Conservation (phyloP, 768 basidiomycete species). For the Antrodiella citrinella region DNA sequence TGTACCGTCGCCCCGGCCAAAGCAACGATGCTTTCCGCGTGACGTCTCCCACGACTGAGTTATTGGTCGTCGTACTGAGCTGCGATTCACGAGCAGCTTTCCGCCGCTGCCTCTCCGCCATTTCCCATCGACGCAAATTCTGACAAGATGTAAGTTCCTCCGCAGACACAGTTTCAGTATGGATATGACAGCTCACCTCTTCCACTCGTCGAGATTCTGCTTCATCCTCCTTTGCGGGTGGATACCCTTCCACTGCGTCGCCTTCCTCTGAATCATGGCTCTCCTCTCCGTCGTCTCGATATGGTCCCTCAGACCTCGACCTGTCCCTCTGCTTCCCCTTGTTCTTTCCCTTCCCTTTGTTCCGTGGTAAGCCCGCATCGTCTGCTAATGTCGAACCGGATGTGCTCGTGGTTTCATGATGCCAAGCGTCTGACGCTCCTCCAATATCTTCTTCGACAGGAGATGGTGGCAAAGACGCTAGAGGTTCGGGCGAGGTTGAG, state of each 20-base stretch:
- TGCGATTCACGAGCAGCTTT: conserved; percentile 59
- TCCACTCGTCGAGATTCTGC: conserved; percentile 61
- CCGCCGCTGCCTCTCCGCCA: conserved; percentile 66
- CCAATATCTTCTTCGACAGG: conserved; percentile 40
- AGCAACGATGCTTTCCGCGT: conserved; percentile 52
- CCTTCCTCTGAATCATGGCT: conserved; percentile 20
- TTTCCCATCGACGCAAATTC: conserved; percentile 75
- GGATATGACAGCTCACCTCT: conserved; percentile 44
- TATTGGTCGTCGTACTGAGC: conserved; percentile 16
- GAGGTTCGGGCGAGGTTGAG: conserved; percentile 13
- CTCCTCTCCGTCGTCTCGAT: conserved; percentile 22
- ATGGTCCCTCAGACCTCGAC: conserved; percentile 11
- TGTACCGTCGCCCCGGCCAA: conserved; percentile 37
- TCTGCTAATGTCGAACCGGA: conserved; percentile 12
- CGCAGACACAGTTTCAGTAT: neutral
- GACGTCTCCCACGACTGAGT: conserved; percentile 51
- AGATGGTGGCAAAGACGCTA: conserved; percentile 30
- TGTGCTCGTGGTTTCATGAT: conserved; percentile 20
- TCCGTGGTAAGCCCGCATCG: conserved; percentile 19
- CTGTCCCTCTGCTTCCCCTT: neutral
- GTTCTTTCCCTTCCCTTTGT: conserved; percentile 28
- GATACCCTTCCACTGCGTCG: conserved; percentile 35
- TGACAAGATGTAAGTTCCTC: conserved; percentile 19
- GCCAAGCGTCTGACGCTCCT: conserved; percentile 25
- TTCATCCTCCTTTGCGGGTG: conserved; percentile 58